Evolutionary conservation across 345 rosid species (phyloP).

Genomic region (Euphorbia lathyris): DNA sequence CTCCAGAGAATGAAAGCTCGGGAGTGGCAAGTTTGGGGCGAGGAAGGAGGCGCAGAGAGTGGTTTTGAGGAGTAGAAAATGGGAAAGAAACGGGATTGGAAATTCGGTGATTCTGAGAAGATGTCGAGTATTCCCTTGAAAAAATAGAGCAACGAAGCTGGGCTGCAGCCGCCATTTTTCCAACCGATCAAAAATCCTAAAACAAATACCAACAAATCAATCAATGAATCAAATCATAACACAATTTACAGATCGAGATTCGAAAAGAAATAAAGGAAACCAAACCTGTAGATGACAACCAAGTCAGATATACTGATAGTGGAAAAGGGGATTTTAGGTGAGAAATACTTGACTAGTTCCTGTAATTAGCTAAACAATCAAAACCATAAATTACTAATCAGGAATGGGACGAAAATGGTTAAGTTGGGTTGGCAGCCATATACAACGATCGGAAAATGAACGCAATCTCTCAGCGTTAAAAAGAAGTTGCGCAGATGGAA

Average conservation of each 20-base stretch:
- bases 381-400: background rate
- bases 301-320: background rate
- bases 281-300: background rate
- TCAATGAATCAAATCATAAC: background rate
- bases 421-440: background rate
- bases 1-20: slow-evolving; percentile 12
- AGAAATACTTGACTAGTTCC: background rate
- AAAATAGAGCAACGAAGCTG: slow-evolving; percentile 15
- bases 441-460: background rate
- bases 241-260: slow-evolving; percentile 6
- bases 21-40: background rate
- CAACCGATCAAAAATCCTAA: background rate
- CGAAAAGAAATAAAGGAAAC: background rate
- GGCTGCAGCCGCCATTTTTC: slow-evolving; percentile 15
- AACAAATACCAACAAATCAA: background rate
- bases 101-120: background rate
- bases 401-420: background rate
- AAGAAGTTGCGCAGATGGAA: background rate
- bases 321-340: background rate
- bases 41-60: slow-evolving; percentile 14
- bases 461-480: slow-evolving; percentile 31
- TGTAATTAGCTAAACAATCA: background rate
- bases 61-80: slow-evolving; percentile 2
- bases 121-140: background rate
- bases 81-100: slow-evolving; percentile 12